Base-by-base conservation (phyloP, 306 rosid species). In the Castanopsis chinensis region DNA sequence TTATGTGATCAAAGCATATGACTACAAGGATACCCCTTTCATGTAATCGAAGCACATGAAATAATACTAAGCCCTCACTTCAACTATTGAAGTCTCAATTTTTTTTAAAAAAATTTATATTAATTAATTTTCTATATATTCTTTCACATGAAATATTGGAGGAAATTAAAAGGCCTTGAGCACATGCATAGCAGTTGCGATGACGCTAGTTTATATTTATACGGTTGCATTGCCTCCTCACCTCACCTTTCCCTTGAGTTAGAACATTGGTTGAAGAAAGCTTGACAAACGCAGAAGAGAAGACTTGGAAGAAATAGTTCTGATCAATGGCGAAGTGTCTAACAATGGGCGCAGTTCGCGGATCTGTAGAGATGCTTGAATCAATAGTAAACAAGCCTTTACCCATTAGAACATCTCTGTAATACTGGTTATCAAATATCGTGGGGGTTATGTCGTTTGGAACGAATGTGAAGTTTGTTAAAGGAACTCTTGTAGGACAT, bases 211-310 rank as follows among this genome's bases (percentile, higher is more conserved):
- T 41, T 41, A 41, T 79, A 67, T 87, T 82, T 15, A 74, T n/a
- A 49, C 17, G 69, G 73, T 74, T 63, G 85, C 88, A 85, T 51
- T 85, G 82, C 82, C 76, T 82, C 56, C 88, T 77, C 45, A 85
- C 83, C 28, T 84, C 85, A 74, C 87, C 88, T 52, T 79, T 56
- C 75, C 20, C 61, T 1, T 69, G 8, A 19, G 81, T 82, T 74
- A 85, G 87, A 77, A 80, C 88, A 74, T 72, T 77, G 76, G 85
- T n/a, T 35, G 85, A 67, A 65, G 91, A 80, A 59, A 87, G 88
- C 77, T 82, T 85, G 23, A 85, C 80, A 80, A 87, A 87, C 17
- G 91, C 91, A 73, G 91, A 85, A 71, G 87, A 51, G 78, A 87
- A 87, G 23, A 58, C 81, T 21, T 69, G 4, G 69, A 87, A 87